Base-by-base conservation (phyloP, 805 yeast species). In the Candida multigemmis region DNA sequence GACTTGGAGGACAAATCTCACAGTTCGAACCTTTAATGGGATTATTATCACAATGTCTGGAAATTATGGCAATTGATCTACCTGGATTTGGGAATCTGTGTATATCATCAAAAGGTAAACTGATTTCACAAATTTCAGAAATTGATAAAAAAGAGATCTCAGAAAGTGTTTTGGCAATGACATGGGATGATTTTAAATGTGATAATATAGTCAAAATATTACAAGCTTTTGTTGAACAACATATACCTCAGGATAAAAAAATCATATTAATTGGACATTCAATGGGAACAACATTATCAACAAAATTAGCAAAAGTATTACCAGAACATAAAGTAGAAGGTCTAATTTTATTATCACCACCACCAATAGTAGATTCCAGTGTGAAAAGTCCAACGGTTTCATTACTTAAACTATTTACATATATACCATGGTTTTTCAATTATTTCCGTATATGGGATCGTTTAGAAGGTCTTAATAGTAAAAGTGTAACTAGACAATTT, bases 1-100 rank as follows among this genome's bases (percentile, higher is more conserved):
- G 97, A 0, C 51, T 89, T 12, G 97, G 96, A 2, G 97, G 97
- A 2, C 89, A 77, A 40, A 59, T 82, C 46, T 72, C 84, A 13
- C 96, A 86, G 48, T 87, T 87, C 48, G 91, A 82, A 42, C 75
- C 78, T 1, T 54, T 83, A 20, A 53, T 83, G 46, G 76, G 74
- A 15, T 59, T 72, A 27, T 70, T 82, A 37, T 56, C 78, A 18
- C 74, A 71, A 37, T 68, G 75, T 35, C 68, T 74, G 34, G 77
- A 73, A 30, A 67, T 85, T 12, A 44, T 81, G 21, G 71, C 87
- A 0, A 39, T 87, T 10, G 97, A 87, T 47, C 56, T 86, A 27
- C 96, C 96, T 1, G 97, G 96, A 0, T 84, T 84, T 50, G 97
- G 97, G 3, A 65, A 69, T 37, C 5, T 38, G 1, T 26, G 35